Evolutionary conservation across 2,329 filamentous ascomycete genomes (phyloP).

Genomic region (Cercospora sesami): DNA sequence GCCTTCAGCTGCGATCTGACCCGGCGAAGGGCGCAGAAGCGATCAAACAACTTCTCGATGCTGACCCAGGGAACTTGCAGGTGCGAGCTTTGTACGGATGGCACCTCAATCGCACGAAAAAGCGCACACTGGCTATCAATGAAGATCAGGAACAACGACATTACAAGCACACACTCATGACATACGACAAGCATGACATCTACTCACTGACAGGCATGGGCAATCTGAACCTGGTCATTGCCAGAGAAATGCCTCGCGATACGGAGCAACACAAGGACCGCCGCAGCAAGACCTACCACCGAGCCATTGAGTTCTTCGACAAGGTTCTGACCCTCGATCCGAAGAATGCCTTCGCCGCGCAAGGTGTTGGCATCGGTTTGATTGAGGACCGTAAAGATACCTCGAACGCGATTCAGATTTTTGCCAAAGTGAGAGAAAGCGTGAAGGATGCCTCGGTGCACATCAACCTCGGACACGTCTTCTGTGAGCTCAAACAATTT

Average conservation of each 20-base stretch:
- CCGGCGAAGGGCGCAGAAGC: slow-evolving; percentile 83
- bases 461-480: slow-evolving; percentile 91
- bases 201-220: slow-evolving; percentile 97
- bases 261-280: slow-evolving; percentile 90
- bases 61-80: slow-evolving; percentile 81
- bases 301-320: slow-evolving; percentile 97
- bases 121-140: slow-evolving; percentile 73
- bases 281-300: slow-evolving; percentile 79
- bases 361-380: slow-evolving; percentile 90
- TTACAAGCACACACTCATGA: slow-evolving; percentile 92
- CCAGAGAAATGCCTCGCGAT: slow-evolving; percentile 90
- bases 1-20: slow-evolving; percentile 78
- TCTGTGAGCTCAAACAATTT: slow-evolving; percentile 85
- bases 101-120: slow-evolving; percentile 89
- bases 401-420: slow-evolving; percentile 77
- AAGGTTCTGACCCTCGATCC: slow-evolving; percentile 94
- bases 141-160: slow-evolving; percentile 92
- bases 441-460: slow-evolving; percentile 81
- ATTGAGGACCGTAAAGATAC: slow-evolving; percentile 93
- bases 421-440: slow-evolving; percentile 87
- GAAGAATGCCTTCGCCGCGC: slow-evolving; percentile 92
- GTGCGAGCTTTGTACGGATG: slow-evolving; percentile 91
- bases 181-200: slow-evolving; percentile 96
- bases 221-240: slow-evolving; percentile 83
- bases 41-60: slow-evolving; percentile 80